A percentile compares a stretch with the other conserved stretches of the same genome.
These are phyloP conservation scores for Fusarium beomiforme DNA, from an alignment of 2,329 filamentous ascomycete genomes.

Conservation along the genomic window DNA sequence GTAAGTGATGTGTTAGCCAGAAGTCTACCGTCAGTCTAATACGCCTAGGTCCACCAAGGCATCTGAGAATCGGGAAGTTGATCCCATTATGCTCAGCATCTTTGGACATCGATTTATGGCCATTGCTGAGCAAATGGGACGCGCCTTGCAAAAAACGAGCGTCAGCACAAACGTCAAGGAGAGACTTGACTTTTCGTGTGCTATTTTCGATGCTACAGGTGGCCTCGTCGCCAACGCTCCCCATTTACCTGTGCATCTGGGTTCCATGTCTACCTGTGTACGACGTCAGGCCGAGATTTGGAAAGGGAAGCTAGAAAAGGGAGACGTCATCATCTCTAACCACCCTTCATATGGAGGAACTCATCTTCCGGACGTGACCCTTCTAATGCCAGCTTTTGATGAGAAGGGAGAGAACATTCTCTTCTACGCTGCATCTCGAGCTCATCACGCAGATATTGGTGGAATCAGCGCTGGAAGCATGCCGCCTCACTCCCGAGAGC, in stretches of 20 bases:
- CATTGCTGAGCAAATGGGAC: constrained; percentile 86
- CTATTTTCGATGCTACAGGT: constrained; percentile 79
- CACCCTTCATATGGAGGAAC: constrained; percentile 87
- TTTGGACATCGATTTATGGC: constrained; percentile 88
- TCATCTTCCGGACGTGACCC: constrained; percentile 83
- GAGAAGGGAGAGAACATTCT: constrained; percentile 72
- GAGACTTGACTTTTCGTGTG: constrained; percentile 83
- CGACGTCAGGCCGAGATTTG: constrained; percentile 82
- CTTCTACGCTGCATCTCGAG: constrained; percentile 83
- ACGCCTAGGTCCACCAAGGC: constrained; percentile 32
- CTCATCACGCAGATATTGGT: constrained; percentile 87
- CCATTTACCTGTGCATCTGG: constrained; percentile 82
- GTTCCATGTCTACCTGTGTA: constrained; percentile 85
- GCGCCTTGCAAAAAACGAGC: constrained; percentile 81
- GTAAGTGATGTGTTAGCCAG: constrained; percentile 34
- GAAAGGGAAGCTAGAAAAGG: constrained; percentile 78
- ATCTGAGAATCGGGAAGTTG: constrained; percentile 60
- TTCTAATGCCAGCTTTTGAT: constrained; percentile 82
- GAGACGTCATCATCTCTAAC: constrained; percentile 85
- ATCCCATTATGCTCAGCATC: constrained; percentile 82
- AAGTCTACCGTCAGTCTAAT: not conserved
- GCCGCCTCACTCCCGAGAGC: constrained; percentile 76
- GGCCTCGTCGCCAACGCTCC: constrained; percentile 83
- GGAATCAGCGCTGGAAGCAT: constrained; percentile 84
- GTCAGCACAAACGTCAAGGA: constrained; percentile 87